Evolutionary conservation across 805 yeast species (phyloP).

Genomic region (Schizosaccharomyces japonicus): DNA sequence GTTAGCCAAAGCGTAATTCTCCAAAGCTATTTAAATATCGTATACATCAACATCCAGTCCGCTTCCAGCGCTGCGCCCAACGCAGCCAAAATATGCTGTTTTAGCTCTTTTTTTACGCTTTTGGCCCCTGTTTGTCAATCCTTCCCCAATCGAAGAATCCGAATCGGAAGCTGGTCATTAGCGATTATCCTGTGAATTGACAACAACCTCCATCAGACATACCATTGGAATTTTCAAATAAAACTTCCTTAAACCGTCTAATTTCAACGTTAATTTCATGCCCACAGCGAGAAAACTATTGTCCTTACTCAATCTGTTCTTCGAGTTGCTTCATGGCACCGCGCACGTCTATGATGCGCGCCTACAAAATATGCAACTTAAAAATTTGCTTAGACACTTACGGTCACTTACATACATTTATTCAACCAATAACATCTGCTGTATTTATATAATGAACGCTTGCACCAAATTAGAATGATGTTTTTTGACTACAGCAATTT

Average conservation of each 20-base stretch:
- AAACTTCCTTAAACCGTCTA: neutral
- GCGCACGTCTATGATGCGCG: neutral
- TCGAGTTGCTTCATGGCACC: neutral
- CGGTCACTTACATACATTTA: neutral
- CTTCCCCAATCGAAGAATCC: neutral
- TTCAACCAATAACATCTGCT: neutral
- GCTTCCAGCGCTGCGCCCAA: neutral
- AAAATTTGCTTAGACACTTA: neutral
- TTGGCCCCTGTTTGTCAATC: neutral
- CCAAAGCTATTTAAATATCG: neutral
- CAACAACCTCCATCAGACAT: neutral
- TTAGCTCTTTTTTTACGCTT: neutral
- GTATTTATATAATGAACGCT: neutral
- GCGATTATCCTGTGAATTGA: neutral
- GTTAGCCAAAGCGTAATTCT: too few relatives aligned
- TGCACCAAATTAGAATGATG: too few relatives aligned
- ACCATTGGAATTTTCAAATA: conserved; percentile 2
- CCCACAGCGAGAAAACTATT: too few relatives aligned
- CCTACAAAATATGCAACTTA: neutral
- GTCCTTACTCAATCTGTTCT: neutral
- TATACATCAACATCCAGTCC: neutral
- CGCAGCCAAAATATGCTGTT: neutral
- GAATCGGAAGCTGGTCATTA: neutral
- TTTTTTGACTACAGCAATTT: too few relatives aligned
- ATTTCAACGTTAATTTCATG: too few relatives aligned